A percentile compares a stretch with the other conserved stretches of the same genome.
phyloP scores from a whole-genome alignment of 176 grass and related monocot species.

The Lolium rigidum region DNA sequence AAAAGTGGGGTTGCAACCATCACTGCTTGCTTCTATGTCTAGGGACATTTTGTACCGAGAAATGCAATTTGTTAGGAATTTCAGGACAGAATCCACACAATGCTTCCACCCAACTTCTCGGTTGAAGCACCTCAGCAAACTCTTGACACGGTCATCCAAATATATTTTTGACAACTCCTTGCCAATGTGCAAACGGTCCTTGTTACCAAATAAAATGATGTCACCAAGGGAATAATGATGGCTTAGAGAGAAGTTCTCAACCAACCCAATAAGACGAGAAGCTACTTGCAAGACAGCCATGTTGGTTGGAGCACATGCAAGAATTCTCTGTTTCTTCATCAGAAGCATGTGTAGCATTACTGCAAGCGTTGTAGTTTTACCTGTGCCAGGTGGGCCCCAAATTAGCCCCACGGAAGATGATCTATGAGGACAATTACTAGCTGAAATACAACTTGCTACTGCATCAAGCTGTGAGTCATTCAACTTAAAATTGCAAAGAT shows the following conservation, averaged over 20 bases:
- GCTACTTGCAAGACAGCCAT: constrained; percentile 82
- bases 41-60: constrained; percentile 53
- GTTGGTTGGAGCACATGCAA: constrained; percentile 84
- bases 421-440: constrained; percentile 49
- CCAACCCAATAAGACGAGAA: constrained; percentile 65
- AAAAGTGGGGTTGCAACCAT: constrained; percentile 40
- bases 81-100: constrained; percentile 49
- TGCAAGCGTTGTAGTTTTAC: constrained; percentile 84
- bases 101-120: constrained; percentile 58
- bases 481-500: constrained; percentile 53
- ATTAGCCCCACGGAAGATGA: constrained; percentile 62
- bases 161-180: constrained; percentile 63
- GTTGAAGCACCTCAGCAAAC: constrained; percentile 50
- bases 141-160: constrained; percentile 67
- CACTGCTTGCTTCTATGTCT: constrained; percentile 23
- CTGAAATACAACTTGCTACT: constrained; percentile 58
- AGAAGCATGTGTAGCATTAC: constrained; percentile 66
- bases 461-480: constrained; percentile 72
- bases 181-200: constrained; percentile 66
- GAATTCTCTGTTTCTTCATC: constrained; percentile 61
- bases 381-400: constrained; percentile 86
- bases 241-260: constrained; percentile 42
- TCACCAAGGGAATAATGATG: constrained; percentile 57
- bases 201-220: constrained; percentile 84
- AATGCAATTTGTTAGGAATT: constrained; percentile 57